A percentile compares a stretch with the other conserved stretches of the same genome.
phyloP scores from a whole-genome alignment of 2,329 filamentous ascomycete genomes.

The Epichloe amarillans region DNA sequence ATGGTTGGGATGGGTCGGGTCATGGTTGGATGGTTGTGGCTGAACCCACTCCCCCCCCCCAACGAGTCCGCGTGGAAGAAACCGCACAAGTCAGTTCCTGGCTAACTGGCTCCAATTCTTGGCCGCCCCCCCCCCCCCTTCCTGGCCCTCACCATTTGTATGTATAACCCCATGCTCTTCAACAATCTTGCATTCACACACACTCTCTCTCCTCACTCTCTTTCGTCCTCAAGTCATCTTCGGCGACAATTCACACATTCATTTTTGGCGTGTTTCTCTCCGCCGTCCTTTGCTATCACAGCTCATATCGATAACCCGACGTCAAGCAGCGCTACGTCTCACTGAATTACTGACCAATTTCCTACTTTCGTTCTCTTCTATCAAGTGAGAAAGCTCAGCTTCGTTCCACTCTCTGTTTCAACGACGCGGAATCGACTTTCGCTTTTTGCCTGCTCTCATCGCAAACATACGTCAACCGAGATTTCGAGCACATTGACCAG shows the following conservation, averaged over 20 bases:
- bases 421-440: slow-evolving; percentile 21
- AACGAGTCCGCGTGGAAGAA: neutral
- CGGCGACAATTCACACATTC: slow-evolving; percentile 12
- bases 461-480: neutral
- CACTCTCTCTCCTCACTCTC: neutral
- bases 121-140: slow-evolving; percentile 6
- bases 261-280: slow-evolving; percentile 12
- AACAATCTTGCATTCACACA: neutral
- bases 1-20: too few relatives aligned
- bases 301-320: slow-evolving; percentile 6
- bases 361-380: slow-evolving; percentile 12
- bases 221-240: slow-evolving; percentile 2
- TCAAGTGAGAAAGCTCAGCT: slow-evolving; percentile 19
- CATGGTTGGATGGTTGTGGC: neutral
- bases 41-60: neutral
- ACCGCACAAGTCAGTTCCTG: slow-evolving; percentile 2
- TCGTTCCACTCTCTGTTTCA: slow-evolving; percentile 12
- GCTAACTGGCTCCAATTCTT: slow-evolving; percentile 3
- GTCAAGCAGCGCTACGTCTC: slow-evolving; percentile 8
- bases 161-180: slow-evolving; percentile 8
- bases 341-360: slow-evolving; percentile 7
- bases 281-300: slow-evolving; percentile 7
- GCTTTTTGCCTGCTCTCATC: slow-evolving; percentile 7
- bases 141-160: slow-evolving; percentile 7
- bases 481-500: neutral